Percentiles rank a stretch among this genome's conserved stretches.
These are phyloP conservation scores for Verticillium nubilum DNA, from an alignment of 2,329 filamentous ascomycete species.

Conservation along the genomic window DNA sequence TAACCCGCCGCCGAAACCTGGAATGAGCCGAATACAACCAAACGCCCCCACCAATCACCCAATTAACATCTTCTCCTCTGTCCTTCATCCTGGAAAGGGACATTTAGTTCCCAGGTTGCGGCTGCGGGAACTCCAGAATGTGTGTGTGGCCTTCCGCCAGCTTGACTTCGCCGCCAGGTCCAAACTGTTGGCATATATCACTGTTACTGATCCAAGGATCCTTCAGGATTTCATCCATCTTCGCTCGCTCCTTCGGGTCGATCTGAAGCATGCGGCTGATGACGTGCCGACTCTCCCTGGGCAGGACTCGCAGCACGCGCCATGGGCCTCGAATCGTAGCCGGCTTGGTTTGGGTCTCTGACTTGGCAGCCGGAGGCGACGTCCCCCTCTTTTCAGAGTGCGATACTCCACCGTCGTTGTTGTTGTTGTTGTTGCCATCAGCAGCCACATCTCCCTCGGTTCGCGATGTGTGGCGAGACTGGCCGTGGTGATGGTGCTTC, in stretches of 20 bases:
- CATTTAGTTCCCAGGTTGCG: conserved; percentile 21
- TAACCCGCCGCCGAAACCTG: not conserved
- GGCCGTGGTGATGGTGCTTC: conserved; percentile 13
- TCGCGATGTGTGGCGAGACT: conserved; percentile 7
- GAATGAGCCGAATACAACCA: not conserved
- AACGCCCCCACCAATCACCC: not conserved
- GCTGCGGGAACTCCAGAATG: conserved; percentile 68
- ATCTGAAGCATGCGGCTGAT: conserved; percentile 90
- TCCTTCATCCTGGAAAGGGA: not conserved
- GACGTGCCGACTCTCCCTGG: conserved; percentile 83
- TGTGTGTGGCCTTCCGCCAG: conserved; percentile 76
- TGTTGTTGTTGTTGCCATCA: not conserved
- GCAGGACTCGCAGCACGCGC: conserved; percentile 80
- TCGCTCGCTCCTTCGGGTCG: conserved; percentile 76
- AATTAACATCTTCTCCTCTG: not conserved
- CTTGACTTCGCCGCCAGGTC: conserved; percentile 58
- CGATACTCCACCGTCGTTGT: conserved; percentile 3
- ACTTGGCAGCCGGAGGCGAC: conserved; percentile 40
- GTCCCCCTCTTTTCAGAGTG: not conserved
- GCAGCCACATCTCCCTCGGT: not conserved
- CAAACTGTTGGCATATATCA: conserved; percentile 75
- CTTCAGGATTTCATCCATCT: conserved; percentile 76
- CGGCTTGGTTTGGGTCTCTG: conserved; percentile 47
- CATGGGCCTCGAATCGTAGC: conserved; percentile 78
- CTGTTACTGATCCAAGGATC: conserved; percentile 89